Evolutionary conservation across 306 rosid species (phyloP), one percentile per base, ranked within the genome.

Genomic region (Pachyrhizus erosus): DNA sequence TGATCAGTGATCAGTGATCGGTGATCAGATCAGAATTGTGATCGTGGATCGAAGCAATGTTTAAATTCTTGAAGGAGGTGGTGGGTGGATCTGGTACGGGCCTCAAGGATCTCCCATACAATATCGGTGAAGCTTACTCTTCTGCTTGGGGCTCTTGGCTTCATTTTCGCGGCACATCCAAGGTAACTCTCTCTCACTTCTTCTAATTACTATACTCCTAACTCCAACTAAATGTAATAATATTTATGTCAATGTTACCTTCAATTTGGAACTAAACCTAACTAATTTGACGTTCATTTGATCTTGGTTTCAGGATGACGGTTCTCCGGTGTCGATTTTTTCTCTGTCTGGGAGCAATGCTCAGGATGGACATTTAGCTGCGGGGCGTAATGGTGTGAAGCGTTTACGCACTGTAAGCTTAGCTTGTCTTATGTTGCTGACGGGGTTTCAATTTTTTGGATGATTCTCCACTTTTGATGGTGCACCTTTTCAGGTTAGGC

Each of bases 101-200:
- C 42, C 84, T 86, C 77, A 96, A 88, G 69, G 99, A 96, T 96
- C 98, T 96, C 57, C 99, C 99, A 10, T 96, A 93, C 91, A 91
- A 83, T 69, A 88, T 93, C 76, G 97, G 93, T 68, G 98, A 96
- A 20, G 92, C 99, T 39, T 93, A 92, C 65, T 85, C 96, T 33
- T 91, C 87, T 43, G 98, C 98, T 64, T 93, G 99, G 99, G 98
- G 99, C 48, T 96, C 99, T 27, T 96, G 99, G 99, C 78, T 91
- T 89, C 98, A 96, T 83, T 89, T 55, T 76, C 97, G 96, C 64
- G 98, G 91, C 83, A 92, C 97, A 77, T 87, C 94, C 79, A 93
- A 92, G 97, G 99, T 95, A 11, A 5, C 69, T 76, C 70, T 7
- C 17, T 14, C 24, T 7, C 8, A 6, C 70, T 54, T 40, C 48